Percentiles rank a stretch among this genome's conserved stretches.
Conservation (phyloP, 441 rosid genomes). For the Populus tomentosa region DNA sequence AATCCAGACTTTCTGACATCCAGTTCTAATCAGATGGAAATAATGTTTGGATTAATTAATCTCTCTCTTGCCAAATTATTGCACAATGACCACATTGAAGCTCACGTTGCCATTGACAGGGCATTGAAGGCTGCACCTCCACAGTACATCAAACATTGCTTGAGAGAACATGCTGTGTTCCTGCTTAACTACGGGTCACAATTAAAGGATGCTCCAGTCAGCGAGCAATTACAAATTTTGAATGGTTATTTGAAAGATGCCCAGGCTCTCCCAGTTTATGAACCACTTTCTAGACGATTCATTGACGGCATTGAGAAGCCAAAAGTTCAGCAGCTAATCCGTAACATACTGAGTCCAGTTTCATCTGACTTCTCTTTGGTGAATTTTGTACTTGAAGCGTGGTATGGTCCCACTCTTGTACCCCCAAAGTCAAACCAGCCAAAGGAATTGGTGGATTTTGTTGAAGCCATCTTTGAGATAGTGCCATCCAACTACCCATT, state of each 20-base stretch:
- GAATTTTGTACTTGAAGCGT: constrained; percentile 63
- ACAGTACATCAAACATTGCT: constrained; percentile 43
- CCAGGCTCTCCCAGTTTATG: constrained; percentile 29
- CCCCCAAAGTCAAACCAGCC: constrained; percentile 45
- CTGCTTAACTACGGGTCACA: constrained; percentile 36
- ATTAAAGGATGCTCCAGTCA: constrained; percentile 29
- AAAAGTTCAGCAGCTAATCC: constrained; percentile 55
- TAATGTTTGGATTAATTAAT: constrained; percentile 74
- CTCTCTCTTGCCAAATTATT: constrained; percentile 57
- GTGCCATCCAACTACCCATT: constrained; percentile 66
- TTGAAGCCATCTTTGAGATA: constrained; percentile 63
- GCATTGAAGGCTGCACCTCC: constrained; percentile 56
- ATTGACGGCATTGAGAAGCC: constrained; percentile 51
- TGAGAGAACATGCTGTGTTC: constrained; percentile 71
- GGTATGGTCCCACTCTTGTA: constrained; percentile 76
- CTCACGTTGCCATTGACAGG: constrained; percentile 48
- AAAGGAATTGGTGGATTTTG: constrained; percentile 74
- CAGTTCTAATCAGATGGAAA: constrained; percentile 38
- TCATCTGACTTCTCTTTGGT: constrained; percentile 46
- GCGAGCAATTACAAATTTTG: constrained; percentile 46
- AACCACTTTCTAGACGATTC: constrained; percentile 73
- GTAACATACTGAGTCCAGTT: constrained; percentile 53
- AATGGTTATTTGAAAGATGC: constrained; percentile 50
- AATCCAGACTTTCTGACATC: constrained; percentile 25
- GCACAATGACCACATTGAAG: constrained; percentile 49